Evolutionary conservation across 331 rosid species (phyloP).

Genomic region (Rhamnella rubrinervis): DNA sequence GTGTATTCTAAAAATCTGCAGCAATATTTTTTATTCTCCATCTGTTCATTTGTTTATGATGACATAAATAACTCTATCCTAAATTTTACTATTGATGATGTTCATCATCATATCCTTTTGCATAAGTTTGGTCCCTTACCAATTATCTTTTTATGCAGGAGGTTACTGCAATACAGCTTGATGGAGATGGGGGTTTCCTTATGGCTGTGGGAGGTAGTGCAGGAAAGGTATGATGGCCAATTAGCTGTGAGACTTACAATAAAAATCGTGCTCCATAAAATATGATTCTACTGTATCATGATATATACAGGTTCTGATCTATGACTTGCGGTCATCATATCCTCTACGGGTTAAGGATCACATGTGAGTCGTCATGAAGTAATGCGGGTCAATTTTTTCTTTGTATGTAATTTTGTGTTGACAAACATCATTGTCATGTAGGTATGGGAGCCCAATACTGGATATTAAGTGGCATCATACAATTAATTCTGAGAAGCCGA

Average conservation of each 20-base stretch:
- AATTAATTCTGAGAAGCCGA: constrained; percentile 66
- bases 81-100: not conserved
- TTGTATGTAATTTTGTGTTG: not conserved
- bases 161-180: constrained; percentile 89
- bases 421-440: constrained; percentile 31
- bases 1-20: no score
- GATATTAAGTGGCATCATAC: constrained; percentile 95
- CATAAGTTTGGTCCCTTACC: constrained; percentile 21
- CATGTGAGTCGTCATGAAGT: constrained; percentile 53
- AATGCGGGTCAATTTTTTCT: not conserved
- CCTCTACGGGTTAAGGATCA: constrained; percentile 75
- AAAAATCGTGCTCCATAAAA: no score
- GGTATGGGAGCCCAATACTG: constrained; percentile 91
- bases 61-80: not conserved
- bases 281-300: constrained; percentile 16
- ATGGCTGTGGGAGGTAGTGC: constrained; percentile 96
- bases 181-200: constrained; percentile 65
- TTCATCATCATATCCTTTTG: not conserved
- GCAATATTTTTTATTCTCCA: not conserved
- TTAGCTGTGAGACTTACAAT: not conserved
- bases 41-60: not conserved
- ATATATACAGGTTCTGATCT: constrained; percentile 74
- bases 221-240: constrained; percentile 65
- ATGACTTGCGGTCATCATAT: constrained; percentile 79
- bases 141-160: constrained; percentile 48